Percentiles rank a stretch among this genome's conserved stretches.
Conservation (phyloP, 1,284 basidiomycete genomes). For the Prillingera fragicola region DNA sequence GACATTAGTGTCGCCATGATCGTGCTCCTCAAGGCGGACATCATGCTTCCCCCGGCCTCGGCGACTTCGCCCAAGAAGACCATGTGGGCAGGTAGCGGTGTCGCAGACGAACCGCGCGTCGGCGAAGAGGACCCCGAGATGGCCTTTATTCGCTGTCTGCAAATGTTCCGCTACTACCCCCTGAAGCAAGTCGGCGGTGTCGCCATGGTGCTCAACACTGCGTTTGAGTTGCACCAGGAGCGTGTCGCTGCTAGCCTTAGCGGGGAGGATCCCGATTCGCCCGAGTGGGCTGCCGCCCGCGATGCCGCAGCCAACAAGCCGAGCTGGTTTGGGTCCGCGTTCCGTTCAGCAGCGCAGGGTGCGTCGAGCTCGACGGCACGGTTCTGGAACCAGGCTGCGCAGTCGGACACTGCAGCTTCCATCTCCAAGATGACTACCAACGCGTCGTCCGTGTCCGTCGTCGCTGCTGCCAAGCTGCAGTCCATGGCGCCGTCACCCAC, state of each 20-base stretch:
- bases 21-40: conserved; percentile 27
- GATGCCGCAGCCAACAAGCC: conserved; percentile 5
- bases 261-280: conserved; percentile 27
- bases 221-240: conserved; percentile 29
- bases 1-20: conserved; percentile 42
- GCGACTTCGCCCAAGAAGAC: conserved; percentile 5
- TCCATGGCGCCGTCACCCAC: background rate
- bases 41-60: conserved; percentile 9
- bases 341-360: conserved; percentile 7
- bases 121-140: conserved; percentile 27
- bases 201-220: conserved; percentile 23
- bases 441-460: conserved; percentile 17
- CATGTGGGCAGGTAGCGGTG: conserved; percentile 12
- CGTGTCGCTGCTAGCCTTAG: conserved; percentile 19
- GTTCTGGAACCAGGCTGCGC: conserved; percentile 17
- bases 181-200: conserved; percentile 29
- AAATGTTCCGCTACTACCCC: conserved; percentile 30
- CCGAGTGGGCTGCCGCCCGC: conserved; percentile 12
- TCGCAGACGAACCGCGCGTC: conserved; percentile 8
- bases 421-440: conserved; percentile 24
- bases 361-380: conserved; percentile 10
- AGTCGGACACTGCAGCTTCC: conserved; percentile 24
- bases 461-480: conserved; percentile 20
- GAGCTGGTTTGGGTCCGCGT: conserved; percentile 13
- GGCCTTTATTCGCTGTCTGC: conserved; percentile 25